phyloP scores from a whole-genome alignment of 1,284 basidiomycete genomes.

The Ustanciosporium gigantosporum region DNA sequence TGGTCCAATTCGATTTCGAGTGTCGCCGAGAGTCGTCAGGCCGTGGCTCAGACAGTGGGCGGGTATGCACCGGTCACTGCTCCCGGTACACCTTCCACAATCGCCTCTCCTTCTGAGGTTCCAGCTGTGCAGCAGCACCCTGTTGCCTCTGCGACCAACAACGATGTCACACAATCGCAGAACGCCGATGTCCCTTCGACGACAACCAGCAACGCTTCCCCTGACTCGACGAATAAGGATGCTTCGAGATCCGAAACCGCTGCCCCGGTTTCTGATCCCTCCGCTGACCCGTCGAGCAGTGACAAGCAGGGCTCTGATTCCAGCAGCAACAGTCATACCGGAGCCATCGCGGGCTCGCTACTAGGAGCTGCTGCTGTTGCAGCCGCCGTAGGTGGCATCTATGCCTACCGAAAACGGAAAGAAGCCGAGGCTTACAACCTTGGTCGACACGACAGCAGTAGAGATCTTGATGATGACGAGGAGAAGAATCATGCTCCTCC shows the following conservation, averaged over 20 bases:
- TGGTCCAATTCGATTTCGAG: conserved; percentile 19
- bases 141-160: background rate
- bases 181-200: background rate
- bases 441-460: conserved; percentile 1
- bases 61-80: background rate
- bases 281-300: background rate
- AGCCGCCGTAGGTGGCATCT: conserved; percentile 51
- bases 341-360: conserved; percentile 51
- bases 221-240: too few relatives aligned
- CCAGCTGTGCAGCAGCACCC: conserved; percentile 1
- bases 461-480: too few relatives aligned
- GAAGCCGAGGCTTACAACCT: conserved; percentile 33
- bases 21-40: conserved; percentile 16
- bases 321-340: conserved; percentile 8
- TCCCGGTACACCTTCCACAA: background rate
- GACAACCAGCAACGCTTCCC: background rate
- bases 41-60: background rate
- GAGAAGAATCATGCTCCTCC: conserved; percentile 20
- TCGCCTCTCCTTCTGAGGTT: background rate
- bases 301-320: too few relatives aligned
- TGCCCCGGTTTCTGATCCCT: conserved; percentile 8
- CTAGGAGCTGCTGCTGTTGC: conserved; percentile 55
- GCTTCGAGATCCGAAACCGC: conserved; percentile 7
- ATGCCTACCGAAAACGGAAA: conserved; percentile 52
- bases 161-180: background rate